Conservation (phyloP, 768 basidiomycete species). For the Vararia minispora region DNA sequence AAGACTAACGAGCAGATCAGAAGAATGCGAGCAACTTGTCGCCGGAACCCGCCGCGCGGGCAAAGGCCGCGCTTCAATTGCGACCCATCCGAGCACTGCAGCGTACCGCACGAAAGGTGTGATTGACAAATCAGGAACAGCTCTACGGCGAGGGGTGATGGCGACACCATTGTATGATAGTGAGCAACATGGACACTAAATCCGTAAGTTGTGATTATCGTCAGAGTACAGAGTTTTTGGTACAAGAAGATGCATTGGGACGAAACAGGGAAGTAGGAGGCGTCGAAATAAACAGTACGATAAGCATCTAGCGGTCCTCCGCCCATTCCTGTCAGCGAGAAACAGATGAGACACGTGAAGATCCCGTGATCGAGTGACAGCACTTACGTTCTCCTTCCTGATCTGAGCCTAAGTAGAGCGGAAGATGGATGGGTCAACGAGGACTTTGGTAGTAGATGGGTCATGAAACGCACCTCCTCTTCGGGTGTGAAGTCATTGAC, state of each 20-base stretch:
- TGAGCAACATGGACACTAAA: too few species aligned
- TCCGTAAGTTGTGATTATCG: too few species aligned
- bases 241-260: slow-evolving; percentile 9
- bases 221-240: too few species aligned
- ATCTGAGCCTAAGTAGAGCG: slow-evolving; percentile 66
- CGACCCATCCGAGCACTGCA: too few species aligned
- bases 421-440: slow-evolving; percentile 7
- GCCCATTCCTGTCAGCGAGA: slow-evolving; percentile 67
- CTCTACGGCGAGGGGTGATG: too few species aligned
- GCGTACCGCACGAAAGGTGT: too few species aligned
- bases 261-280: neutral
- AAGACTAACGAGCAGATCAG: too few species aligned
- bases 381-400: slow-evolving; percentile 95
- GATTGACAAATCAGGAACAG: too few species aligned
- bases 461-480: slow-evolving; percentile 64
- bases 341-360: slow-evolving; percentile 4
- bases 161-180: too few species aligned
- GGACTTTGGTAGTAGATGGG: neutral
- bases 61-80: too few species aligned
- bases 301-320: slow-evolving; percentile 69
- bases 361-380: slow-evolving; percentile 1
- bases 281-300: neutral
- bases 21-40: too few species aligned
- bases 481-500: slow-evolving; percentile 98
- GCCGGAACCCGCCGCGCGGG: too few species aligned